Base-by-base conservation (phyloP, 2,329 filamentous ascomycete genomes). In the Cryphonectria radicalis region DNA sequence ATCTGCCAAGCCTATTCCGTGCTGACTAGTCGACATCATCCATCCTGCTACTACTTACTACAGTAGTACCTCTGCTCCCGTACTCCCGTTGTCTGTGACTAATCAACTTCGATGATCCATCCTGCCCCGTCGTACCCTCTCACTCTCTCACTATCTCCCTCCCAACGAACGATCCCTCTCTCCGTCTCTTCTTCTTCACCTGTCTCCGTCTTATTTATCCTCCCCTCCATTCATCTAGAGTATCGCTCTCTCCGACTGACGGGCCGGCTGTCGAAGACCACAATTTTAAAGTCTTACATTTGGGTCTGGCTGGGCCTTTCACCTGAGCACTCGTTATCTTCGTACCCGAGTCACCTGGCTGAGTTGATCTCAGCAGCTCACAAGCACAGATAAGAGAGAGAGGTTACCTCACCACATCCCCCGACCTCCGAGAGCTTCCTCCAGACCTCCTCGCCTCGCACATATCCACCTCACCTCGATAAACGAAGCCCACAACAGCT, bases 21-120 rank as follows among this genome's bases (percentile, higher is more conserved):
- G 55, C 55, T 32, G 55, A 19, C 55, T 19, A 59, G 55, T n/a
- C 14, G 55, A 59, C 25, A 59, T 17, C n/a, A 25, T 28, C 25
- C 25, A 57, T 57, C 13, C 55, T 59, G 55, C 25, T 59, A 19
- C 46, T 50, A n/a, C 37, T 11, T 11, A 40, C 46, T 7, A 11
- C 22, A 50, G 46, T 50, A 50, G 46, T 50, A 50, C 46, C 46
- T 50, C 46, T 59, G 55, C 55, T 57, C 53, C 46, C 53, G 25
- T 57, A 59, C 55, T 35, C 11, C 22, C 62, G 62, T 25, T 22
- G 40, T 43, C 40, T n/a, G 59, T 62, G 59, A 62, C 59, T 62
- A 62, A 64, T 64, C 37, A n/a, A 40, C 40, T 46, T 64, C 37
- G 62, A 40, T 43, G 62, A 59, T 59, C 62, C 25, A 43, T 64